Evolutionary conservation across 2,329 filamentous ascomycete genomes (phyloP), one percentile per base, ranked within the genome.

Genomic region (Diplocarpon rosae): DNA sequence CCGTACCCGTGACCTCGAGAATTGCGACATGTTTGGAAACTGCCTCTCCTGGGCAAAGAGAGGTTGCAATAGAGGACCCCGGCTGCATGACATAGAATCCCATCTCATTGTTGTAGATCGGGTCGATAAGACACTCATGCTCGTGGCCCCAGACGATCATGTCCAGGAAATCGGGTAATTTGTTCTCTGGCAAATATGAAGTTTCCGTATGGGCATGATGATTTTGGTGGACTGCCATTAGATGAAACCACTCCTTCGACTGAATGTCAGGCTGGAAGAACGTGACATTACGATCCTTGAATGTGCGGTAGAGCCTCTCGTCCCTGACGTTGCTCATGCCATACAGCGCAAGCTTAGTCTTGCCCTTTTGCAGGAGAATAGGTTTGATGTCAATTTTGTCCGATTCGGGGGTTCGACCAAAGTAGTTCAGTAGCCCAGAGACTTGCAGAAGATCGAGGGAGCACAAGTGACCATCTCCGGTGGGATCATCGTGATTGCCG

Each of bases 61-160:
- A 96, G 1, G 92, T 98, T 0, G 90, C 92, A 0, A 98, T 83
- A 0, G 92, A 96, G 0, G 92, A 98, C 0, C 92, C 92, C 0
- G 92, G 92, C 58, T 98, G 92, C 78, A 98, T 95, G 51, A 98
- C 90, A 55, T 92, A 80, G 56, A 98, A 98, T 0, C 83, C 83
- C 38, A 83, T 95, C 58, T 95, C 87, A 0, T 84, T 77, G 56
- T 96, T 98, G 37, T 79, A 71, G 1, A 70, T 69, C 0, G 92
- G 92, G 36, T 95, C 80, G 52, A 98, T 94, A 7, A 90, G 63
- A 59, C 92, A 98, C 63, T 98, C 90, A 60, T 98, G 92, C 64
- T 98, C 92, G 58, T 98, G 92, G 2, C 92, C 92, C 92, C 92
- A 98, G 40, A 98, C 75, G 0, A 98, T 78, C 4, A 98, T 71